These are phyloP conservation scores for Bipolaris bicolor DNA, from an alignment of 2,329 filamentous ascomycete genomes.

Conservation along the genomic window DNA sequence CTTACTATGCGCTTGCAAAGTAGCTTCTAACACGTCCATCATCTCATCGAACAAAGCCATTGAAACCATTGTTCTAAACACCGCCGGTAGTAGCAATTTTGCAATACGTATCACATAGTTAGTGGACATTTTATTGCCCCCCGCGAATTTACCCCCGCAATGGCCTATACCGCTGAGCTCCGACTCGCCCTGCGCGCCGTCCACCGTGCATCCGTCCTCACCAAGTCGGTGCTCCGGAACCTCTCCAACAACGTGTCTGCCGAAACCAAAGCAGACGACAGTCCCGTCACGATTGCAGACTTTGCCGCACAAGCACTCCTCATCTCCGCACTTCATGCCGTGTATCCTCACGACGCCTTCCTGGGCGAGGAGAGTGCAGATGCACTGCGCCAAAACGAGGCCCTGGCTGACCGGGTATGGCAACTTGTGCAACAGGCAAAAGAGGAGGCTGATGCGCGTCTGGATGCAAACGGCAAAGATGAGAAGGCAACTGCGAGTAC, in stretches of 20 bases:
- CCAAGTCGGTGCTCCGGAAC: constrained; percentile 59
- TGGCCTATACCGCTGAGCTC: constrained; percentile 39
- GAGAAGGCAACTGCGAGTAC: constrained; percentile 27
- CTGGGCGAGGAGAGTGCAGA: constrained; percentile 67
- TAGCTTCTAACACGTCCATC: constrained; percentile 10
- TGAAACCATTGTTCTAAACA: constrained; percentile 10
- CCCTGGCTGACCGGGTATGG: constrained; percentile 62
- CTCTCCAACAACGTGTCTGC: constrained; percentile 55
- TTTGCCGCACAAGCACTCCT: constrained; percentile 69
- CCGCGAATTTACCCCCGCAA: constrained; percentile 3
- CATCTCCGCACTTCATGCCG: constrained; percentile 61
- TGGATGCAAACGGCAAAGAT: constrained; percentile 28
- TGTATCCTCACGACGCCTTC: constrained; percentile 63
- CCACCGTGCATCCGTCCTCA: constrained; percentile 63
- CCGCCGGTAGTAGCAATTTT: constrained; percentile 4
- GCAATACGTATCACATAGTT: constrained; percentile 11
- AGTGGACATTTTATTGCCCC: background rate
- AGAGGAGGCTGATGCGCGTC: constrained; percentile 38
- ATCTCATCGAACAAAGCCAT: constrained; percentile 21
- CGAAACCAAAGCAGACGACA: constrained; percentile 63
- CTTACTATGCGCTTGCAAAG: constrained; percentile 23
- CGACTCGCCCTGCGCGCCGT: constrained; percentile 52
- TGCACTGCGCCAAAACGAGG: constrained; percentile 57
- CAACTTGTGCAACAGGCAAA: constrained; percentile 55
- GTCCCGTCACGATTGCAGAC: constrained; percentile 68